Evolutionary conservation across 2,329 filamentous ascomycete genomes (phyloP).

Genomic region (Colletotrichum noveboracense): DNA sequence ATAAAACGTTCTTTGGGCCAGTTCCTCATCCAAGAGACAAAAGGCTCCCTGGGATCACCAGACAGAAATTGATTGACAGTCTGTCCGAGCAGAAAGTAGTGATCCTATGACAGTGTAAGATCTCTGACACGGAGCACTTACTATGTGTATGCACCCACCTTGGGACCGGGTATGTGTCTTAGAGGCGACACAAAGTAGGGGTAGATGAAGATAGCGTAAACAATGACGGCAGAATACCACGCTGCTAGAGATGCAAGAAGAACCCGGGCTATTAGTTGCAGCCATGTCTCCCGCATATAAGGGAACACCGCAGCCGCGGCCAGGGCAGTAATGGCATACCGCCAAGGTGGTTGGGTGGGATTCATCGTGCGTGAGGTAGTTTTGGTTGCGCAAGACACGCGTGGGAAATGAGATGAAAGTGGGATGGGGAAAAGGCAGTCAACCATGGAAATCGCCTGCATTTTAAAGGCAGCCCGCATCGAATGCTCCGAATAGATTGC

Average conservation of each 20-base stretch:
- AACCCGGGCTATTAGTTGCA: background rate
- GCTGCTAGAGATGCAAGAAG: background rate
- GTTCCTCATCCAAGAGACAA: constrained; percentile 27
- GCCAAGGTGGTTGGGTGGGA: background rate
- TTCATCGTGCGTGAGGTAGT: background rate
- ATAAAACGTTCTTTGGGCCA: constrained; percentile 30
- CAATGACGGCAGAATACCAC: background rate
- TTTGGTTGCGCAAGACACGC: too few species aligned
- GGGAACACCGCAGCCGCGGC: background rate
- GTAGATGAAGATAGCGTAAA: constrained; percentile 45
- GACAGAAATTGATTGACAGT: constrained; percentile 20
- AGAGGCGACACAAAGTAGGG: constrained; percentile 47
- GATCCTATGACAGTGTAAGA: constrained; percentile 2
- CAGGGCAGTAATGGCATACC: background rate
- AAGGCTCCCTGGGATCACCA: constrained; percentile 13
- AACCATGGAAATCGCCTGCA: too few species aligned
- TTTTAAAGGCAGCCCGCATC: too few species aligned
- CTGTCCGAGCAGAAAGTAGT: constrained; percentile 27
- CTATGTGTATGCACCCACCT: constrained; percentile 30
- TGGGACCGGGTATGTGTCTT: constrained; percentile 48
- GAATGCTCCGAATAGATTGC: too few species aligned
- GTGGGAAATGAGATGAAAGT: background rate
- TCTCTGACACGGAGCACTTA: too few species aligned
- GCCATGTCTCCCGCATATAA: background rate
- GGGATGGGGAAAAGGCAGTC: too few species aligned